Conservation (phyloP, 2,329 filamentous ascomycete species). For the Chaetomium sp. region DNA sequence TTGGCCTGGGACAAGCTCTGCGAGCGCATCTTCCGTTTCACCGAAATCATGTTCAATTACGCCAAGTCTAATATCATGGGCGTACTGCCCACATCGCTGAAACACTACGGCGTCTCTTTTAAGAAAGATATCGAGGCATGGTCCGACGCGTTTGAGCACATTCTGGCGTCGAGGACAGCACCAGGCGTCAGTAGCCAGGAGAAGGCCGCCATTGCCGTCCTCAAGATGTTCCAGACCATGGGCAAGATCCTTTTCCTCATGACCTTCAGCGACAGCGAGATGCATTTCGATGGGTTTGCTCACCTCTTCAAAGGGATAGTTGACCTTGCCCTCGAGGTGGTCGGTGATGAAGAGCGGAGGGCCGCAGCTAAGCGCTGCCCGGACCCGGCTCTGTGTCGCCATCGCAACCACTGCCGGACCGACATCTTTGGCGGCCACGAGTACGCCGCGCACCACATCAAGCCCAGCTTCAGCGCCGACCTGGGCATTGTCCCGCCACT, state of each 20-base stretch:
- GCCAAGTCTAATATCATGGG: slow-evolving; percentile 47
- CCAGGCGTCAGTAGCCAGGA: slow-evolving; percentile 48
- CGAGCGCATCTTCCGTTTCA: slow-evolving; percentile 52
- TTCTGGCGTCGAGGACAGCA: slow-evolving; percentile 43
- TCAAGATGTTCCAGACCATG: slow-evolving; percentile 59
- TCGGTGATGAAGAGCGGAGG: slow-evolving; percentile 50
- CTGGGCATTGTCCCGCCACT: slow-evolving; percentile 59
- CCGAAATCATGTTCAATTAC: slow-evolving; percentile 46
- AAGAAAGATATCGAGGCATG: slow-evolving; percentile 47
- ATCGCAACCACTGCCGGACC: slow-evolving; percentile 30
- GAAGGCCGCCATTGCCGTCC: slow-evolving; percentile 52
- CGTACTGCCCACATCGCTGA: slow-evolving; percentile 43
- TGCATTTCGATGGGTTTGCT: slow-evolving; percentile 50
- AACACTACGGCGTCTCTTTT: slow-evolving; percentile 43
- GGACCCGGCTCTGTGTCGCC: slow-evolving; percentile 38
- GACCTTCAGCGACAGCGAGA: slow-evolving; percentile 54
- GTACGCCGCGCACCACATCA: slow-evolving; percentile 45
- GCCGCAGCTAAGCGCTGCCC: slow-evolving; percentile 42
- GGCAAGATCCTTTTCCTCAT: slow-evolving; percentile 51
- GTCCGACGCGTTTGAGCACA: slow-evolving; percentile 49
- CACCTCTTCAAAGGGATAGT: slow-evolving; percentile 49
- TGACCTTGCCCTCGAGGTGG: slow-evolving; percentile 51
- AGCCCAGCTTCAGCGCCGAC: slow-evolving; percentile 57
- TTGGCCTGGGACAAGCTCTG: slow-evolving; percentile 50
- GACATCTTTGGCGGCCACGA: slow-evolving; percentile 37